Percentiles rank a stretch among this genome's conserved stretches.
Evolutionary conservation across 2,329 filamentous ascomycete genomes (phyloP).

Genomic region (Talaromyces sp.): DNA sequence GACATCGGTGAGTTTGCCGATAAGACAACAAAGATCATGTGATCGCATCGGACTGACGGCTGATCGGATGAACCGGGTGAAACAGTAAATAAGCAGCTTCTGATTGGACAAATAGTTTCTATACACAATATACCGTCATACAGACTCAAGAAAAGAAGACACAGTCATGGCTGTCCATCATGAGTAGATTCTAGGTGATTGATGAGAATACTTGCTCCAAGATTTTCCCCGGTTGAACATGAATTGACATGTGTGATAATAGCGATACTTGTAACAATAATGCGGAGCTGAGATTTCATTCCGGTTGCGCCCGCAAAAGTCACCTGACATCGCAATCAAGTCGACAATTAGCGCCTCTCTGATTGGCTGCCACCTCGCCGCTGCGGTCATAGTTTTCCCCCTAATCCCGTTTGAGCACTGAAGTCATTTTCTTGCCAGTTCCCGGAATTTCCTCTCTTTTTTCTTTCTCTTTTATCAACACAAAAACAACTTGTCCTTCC

Average conservation of each 20-base stretch:
- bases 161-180: background rate
- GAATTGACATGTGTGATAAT: background rate
- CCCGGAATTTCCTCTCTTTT: background rate
- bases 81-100: background rate
- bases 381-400: conserved; percentile 27
- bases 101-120: background rate
- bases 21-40: background rate
- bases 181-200: background rate
- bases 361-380: conserved; percentile 31
- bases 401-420: conserved; percentile 14
- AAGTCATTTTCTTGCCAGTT: conserved; percentile 13
- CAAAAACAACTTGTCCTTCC: background rate
- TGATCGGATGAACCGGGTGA: conserved; percentile 1
- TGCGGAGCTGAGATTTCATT: background rate
- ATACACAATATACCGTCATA: background rate
- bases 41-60: background rate
- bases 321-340: background rate
- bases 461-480: background rate
- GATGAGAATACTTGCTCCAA: too few relatives aligned
- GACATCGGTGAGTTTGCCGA: background rate
- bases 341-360: conserved; percentile 31
- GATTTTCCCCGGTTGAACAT: too few relatives aligned
- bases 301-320: conserved; percentile 30
- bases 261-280: background rate
- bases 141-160: too few relatives aligned